Percentiles rank a stretch among this genome's conserved stretches.
Evolutionary conservation across 148 eudicot species (phyloP).

Genomic region (Simmondsia chinensis): DNA sequence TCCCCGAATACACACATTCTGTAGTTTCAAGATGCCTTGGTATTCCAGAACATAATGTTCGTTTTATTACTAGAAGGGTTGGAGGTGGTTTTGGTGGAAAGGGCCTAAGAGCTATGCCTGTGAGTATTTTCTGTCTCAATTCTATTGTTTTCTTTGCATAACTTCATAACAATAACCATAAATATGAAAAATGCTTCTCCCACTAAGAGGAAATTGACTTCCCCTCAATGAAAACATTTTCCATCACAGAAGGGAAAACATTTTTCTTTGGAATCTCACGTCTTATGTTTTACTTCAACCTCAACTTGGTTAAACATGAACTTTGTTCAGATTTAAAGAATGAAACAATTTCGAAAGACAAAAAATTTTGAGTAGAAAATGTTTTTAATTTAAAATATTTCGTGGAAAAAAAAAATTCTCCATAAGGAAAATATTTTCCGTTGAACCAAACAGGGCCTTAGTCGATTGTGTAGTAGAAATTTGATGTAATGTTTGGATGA

Average conservation of each 20-base stretch:
- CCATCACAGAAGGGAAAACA: background rate
- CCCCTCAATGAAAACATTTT: no score
- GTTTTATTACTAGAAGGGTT: conserved; percentile 82
- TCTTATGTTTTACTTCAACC: no score
- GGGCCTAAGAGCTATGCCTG: conserved; percentile 56
- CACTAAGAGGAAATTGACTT: background rate
- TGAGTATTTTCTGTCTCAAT: conserved; percentile 37
- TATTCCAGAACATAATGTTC: conserved; percentile 73
- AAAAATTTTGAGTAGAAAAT: no score
- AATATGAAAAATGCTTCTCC: background rate
- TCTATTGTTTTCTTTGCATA: background rate
- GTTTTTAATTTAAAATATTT: no score
- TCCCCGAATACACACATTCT: conserved; percentile 55
- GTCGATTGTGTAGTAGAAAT: no score
- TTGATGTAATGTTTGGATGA: no score
- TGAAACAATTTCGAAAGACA: no score
- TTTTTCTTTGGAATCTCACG: background rate
- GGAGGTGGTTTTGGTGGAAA: conserved; percentile 99
- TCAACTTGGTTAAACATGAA: no score
- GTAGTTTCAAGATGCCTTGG: conserved; percentile 70
- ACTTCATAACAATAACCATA: background rate
- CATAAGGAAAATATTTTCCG: no score
- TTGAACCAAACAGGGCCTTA: no score
- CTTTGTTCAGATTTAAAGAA: no score
- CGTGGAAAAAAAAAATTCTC: no score